Percentiles rank a stretch among this genome's conserved stretches.
Evolutionary conservation across 139 green algal species (phyloP).

Genomic region (Haematococcus sp.): DNA sequence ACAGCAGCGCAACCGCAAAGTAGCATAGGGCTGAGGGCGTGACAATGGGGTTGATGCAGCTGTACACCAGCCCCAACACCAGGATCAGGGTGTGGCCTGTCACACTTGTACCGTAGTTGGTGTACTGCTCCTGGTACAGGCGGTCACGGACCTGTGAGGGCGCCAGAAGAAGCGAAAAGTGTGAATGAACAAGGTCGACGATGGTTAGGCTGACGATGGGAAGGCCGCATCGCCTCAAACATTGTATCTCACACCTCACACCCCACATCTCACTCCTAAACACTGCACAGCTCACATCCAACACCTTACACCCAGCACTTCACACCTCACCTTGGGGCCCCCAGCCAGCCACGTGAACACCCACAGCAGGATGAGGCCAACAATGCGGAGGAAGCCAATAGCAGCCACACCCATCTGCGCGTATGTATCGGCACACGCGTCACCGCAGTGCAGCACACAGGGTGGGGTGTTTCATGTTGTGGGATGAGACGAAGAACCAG

Average conservation of each 20-base stretch:
- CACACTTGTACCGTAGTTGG: slow-evolving; percentile 51
- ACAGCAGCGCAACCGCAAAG: slow-evolving; percentile 50
- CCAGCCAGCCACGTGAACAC: slow-evolving; percentile 31
- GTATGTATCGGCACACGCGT: too few species aligned
- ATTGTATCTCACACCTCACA: background rate
- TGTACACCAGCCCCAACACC: slow-evolving; percentile 68
- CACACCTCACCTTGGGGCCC: slow-evolving; percentile 17
- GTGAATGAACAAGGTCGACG: too few species aligned
- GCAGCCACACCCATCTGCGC: background rate
- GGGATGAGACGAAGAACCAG: too few species aligned
- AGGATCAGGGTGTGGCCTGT: slow-evolving; percentile 62
- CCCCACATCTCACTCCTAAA: too few species aligned
- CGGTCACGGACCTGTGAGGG: background rate
- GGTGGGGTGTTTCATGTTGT: too few species aligned
- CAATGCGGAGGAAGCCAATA: slow-evolving; percentile 29
- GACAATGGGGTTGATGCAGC: slow-evolving; percentile 73
- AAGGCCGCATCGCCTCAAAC: too few species aligned
- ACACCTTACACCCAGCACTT: too few species aligned
- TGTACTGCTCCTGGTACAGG: slow-evolving; percentile 59
- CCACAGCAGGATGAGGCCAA: slow-evolving; percentile 26
- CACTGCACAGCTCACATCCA: too few species aligned
- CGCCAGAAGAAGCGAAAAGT: too few species aligned
- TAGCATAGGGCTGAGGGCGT: slow-evolving; percentile 62
- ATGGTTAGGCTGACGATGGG: too few species aligned
- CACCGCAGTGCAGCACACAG: background rate